Percentiles rank a stretch among this genome's conserved stretches.
Conservation (phyloP, 805 yeast genomes). For the Metschnikowia cubensis region DNA sequence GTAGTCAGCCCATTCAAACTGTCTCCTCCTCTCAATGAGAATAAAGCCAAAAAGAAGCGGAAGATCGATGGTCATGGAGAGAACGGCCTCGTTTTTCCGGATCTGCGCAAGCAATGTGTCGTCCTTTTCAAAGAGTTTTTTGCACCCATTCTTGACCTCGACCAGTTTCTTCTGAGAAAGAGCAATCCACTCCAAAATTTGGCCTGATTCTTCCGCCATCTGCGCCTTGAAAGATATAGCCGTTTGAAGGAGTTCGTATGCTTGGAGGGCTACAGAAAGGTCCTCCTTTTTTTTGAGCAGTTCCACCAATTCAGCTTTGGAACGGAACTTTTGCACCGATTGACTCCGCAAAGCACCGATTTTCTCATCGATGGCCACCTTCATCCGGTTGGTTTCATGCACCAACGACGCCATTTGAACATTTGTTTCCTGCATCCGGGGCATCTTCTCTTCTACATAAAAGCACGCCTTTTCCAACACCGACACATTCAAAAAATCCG, state of each 20-base stretch:
- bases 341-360: constrained; percentile 42
- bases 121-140: constrained; percentile 10
- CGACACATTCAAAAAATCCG: not conserved
- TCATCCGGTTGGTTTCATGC: constrained; percentile 34
- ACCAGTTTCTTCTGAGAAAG: constrained; percentile 37
- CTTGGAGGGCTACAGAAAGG: not conserved
- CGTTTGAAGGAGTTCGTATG: constrained; percentile 31
- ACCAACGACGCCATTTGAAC: constrained; percentile 32
- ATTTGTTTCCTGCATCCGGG: constrained; percentile 27
- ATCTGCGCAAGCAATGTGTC: constrained; percentile 13
- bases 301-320: not conserved
- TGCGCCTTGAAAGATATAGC: constrained; percentile 31
- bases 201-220: constrained; percentile 20
- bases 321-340: constrained; percentile 24
- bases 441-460: constrained; percentile 26
- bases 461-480: not conserved
- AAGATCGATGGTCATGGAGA: constrained; percentile 53
- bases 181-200: constrained; percentile 32
- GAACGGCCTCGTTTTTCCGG: constrained; percentile 33
- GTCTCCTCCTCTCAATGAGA: constrained; percentile 56
- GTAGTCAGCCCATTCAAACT: constrained; percentile 53
- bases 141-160: constrained; percentile 27
- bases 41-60: constrained; percentile 72
- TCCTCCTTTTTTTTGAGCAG: not conserved
- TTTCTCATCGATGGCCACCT: constrained; percentile 33